Percentiles rank a stretch among this genome's conserved stretches.
These are phyloP conservation scores for Phanerochaete carnosa DNA, from an alignment of 768 basidiomycete species.

Conservation along the genomic window DNA sequence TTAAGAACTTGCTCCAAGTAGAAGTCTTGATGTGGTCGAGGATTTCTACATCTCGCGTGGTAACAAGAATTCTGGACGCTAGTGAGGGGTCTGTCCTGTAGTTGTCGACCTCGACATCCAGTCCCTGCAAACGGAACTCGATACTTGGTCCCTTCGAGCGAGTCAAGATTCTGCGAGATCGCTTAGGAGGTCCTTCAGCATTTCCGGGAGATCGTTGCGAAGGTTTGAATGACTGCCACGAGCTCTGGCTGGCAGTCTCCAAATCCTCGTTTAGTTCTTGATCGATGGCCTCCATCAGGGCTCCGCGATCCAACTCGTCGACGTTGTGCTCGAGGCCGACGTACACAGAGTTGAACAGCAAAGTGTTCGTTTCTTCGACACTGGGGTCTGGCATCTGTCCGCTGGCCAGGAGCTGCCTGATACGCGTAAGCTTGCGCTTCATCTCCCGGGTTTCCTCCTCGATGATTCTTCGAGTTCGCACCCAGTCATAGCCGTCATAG, in stretches of 20 bases:
- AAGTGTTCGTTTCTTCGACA: slow-evolving; percentile 65
- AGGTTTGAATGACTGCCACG: slow-evolving; percentile 83
- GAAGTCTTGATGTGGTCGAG: slow-evolving; percentile 97
- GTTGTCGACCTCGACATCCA: slow-evolving; percentile 65
- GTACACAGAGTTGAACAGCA: slow-evolving; percentile 92
- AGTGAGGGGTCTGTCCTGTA: slow-evolving; percentile 52
- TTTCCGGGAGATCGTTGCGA: slow-evolving; percentile 40
- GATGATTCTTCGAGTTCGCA: slow-evolving; percentile 76
- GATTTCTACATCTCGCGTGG: slow-evolving; percentile 78
- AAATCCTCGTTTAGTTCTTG: slow-evolving; percentile 78
- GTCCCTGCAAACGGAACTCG: slow-evolving; percentile 70
- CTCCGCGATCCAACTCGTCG: slow-evolving; percentile 70
- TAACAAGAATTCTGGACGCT: slow-evolving; percentile 64
- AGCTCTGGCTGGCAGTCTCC: slow-evolving; percentile 76
- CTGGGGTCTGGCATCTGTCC: slow-evolving; percentile 84
- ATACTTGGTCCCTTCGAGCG: slow-evolving; percentile 79
- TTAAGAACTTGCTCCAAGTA: slow-evolving; percentile 97
- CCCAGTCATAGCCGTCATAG: slow-evolving; percentile 97
- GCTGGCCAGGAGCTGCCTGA: slow-evolving; percentile 85
- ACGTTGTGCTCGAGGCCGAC: slow-evolving; percentile 83
- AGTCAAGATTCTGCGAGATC: slow-evolving; percentile 41
- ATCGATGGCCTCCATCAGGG: slow-evolving; percentile 88
- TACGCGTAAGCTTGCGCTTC: slow-evolving; percentile 80
- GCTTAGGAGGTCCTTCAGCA: slow-evolving; percentile 21
- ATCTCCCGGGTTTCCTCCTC: slow-evolving; percentile 88